These are phyloP conservation scores for Epicoccum nigrum DNA, from an alignment of 2,329 filamentous ascomycete species.

Conservation along the genomic window DNA sequence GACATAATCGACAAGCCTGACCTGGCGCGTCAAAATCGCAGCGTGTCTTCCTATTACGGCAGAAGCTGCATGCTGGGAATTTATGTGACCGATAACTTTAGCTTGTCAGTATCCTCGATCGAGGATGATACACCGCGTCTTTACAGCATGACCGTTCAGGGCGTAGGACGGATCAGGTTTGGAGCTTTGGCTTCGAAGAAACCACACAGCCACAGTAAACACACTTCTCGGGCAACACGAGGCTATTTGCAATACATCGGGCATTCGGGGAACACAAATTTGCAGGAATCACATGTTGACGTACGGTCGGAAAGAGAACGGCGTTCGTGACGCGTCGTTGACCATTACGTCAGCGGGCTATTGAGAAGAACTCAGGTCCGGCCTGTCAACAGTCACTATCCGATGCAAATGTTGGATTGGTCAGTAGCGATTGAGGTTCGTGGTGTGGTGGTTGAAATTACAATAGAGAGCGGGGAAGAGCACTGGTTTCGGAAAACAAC, in stretches of 20 bases:
- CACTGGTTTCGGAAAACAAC: too few species aligned
- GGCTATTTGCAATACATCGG: too few species aligned
- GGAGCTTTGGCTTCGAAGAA: too few species aligned
- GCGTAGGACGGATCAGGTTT: too few species aligned
- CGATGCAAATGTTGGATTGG: not conserved
- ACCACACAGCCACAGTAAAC: too few species aligned
- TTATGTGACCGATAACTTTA: slow-evolving; percentile 17
- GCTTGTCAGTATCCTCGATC: not conserved
- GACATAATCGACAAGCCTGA: slow-evolving; percentile 24
- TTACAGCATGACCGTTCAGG: too few species aligned
- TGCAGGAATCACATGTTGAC: not conserved
- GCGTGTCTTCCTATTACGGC: slow-evolving; percentile 22
- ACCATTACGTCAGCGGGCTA: not conserved
- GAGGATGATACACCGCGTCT: not conserved
- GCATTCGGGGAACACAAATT: too few species aligned
- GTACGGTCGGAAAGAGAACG: slow-evolving; percentile 15
- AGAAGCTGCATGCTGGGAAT: slow-evolving; percentile 21
- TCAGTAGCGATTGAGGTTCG: too few species aligned
- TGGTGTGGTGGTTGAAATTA: too few species aligned
- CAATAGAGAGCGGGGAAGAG: too few species aligned
- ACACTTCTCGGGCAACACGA: too few species aligned
- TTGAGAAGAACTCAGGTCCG: too few species aligned
- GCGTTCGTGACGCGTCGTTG: not conserved
- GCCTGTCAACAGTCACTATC: not conserved
- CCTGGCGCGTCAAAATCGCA: slow-evolving; percentile 24